Base-by-base conservation (phyloP, 495 filamentous ascomycete species). In the Penicillium waksmanii region DNA sequence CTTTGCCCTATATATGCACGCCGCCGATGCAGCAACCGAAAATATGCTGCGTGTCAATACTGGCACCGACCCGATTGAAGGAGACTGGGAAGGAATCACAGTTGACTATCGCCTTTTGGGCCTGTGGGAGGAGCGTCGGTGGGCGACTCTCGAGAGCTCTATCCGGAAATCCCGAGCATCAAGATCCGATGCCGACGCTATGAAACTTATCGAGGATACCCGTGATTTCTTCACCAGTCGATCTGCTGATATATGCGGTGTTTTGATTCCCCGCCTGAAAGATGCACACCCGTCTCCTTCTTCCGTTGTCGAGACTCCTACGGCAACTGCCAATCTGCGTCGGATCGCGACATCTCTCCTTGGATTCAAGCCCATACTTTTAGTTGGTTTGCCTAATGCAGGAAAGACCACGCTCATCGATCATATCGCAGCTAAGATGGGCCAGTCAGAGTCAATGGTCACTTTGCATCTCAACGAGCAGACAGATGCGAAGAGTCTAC, bases 391-490 rank as follows among this genome's bases (percentile, higher is more conserved):
- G 17, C 84, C 93, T 3, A 93, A 96, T 40, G 89, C 90, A 18
- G 96, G 96, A 25, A 99, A 99, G 75, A 96, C 94, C 3, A 87
- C 87, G 3, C 65, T 93, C 27, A 84, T 93, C n/a, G 88, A 90
- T 69, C 89, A 96, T 61, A 81, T 94, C 60, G 93, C 96, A 19
- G 81, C 80, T 60, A 84, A 84, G 43, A 83, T 97, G 59, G 88
- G 88, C 23, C 89, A 89, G 60, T 81, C 87, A 7, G 77, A 83
- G 23, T 84, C 85, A 42, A 88, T 98, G 84, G 85, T 98, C 35
- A 96, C 93, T 9, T 81, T 99, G 35, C 92, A 98, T 68, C 80
- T 99, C 31, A 97, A 97, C 66, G 96, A 97, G 71, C 96, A 99
- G 73, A 96, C 90, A 0, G 96, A 99, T 76, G 92, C 92, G 0